Evolutionary conservation across 768 basidiomycete genomes (phyloP), one percentile per base, ranked within the genome.

Genomic region (Russula olivacea): DNA sequence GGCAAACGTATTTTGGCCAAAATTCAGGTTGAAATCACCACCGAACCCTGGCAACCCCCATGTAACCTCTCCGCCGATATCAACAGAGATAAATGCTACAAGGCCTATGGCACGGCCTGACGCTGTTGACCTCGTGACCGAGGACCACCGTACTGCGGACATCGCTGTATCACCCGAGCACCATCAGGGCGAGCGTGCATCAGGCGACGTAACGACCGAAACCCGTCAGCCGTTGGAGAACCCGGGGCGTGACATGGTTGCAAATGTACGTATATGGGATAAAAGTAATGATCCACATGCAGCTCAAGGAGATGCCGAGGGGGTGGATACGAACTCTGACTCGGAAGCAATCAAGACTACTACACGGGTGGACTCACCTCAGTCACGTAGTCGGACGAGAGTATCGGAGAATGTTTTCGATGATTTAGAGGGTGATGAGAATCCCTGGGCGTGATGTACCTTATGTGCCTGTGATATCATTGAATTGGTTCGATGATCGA

Each of bases 111-210:
- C 68, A 70, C 25, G 69, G 15, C 80, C 83, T 2, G 89, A 98
- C 66, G 94, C 95, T 1, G 87, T 98, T 1, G 96, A 99, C 70
- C 78, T 99, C 19, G 81, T 98, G 5, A 84, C 95, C 0, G 89
- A 90, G 69, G 88, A 87, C 69, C 64, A 71, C 9, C 71, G 76
- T 9, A 84, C 85, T 4, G 82, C 79, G 34, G 78, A 83, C 64
- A 78, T 80, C 60, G 82, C 81, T 32, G 76, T 78, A 68, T 72
- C 74, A 30, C 76, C 79, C 49, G 85, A 87, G 65, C 75, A 86
- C 43, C 72, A 81, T 58, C 83, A 81, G 61, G 88, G 86, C 25
- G 86, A 88, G 66, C 85, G 87, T n/a, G 74, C 69, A 38, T 69
- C 68, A 9, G 45, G 8, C 36, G 68, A 64, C 34, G 73, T 79